Evolutionary conservation across 306 rosid species (phyloP).

Genomic region (Spatholobus suberectus): DNA sequence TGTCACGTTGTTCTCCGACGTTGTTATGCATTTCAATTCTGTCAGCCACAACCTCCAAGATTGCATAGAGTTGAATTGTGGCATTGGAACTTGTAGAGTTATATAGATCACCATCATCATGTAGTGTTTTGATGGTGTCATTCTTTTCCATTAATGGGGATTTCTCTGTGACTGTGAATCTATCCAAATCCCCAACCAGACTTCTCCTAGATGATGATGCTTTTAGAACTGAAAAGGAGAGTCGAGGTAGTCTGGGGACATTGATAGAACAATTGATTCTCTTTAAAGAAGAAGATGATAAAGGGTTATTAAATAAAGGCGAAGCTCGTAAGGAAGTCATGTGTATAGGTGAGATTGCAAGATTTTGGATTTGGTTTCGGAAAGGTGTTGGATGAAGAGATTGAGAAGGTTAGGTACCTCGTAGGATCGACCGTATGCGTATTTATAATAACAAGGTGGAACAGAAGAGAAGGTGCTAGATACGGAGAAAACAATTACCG

Average conservation of each 20-base stretch:
- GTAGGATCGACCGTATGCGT: neutral
- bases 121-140: neutral
- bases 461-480: slow-evolving; percentile 41
- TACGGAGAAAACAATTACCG: neutral
- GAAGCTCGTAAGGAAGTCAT: slow-evolving; percentile 58
- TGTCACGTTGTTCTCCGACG: slow-evolving; percentile 61
- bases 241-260: slow-evolving; percentile 46
- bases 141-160: slow-evolving; percentile 1
- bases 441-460: neutral
- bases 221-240: slow-evolving; percentile 41
- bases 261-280: slow-evolving; percentile 45
- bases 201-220: neutral
- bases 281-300: slow-evolving; percentile 36
- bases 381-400: neutral
- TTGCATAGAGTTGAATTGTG: slow-evolving; percentile 53
- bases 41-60: slow-evolving; percentile 58
- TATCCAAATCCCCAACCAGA: slow-evolving; percentile 31
- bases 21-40: slow-evolving; percentile 74
- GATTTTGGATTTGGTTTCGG: neutral
- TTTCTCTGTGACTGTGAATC: slow-evolving; percentile 5
- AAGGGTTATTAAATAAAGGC: neutral
- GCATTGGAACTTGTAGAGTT: neutral
- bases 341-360: neutral
- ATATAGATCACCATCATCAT: neutral
- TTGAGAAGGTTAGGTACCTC: neutral